Evolutionary conservation across 495 filamentous ascomycete genomes (phyloP), one percentile per base, ranked within the genome.

Genomic region (Sordaria brevicollis): DNA sequence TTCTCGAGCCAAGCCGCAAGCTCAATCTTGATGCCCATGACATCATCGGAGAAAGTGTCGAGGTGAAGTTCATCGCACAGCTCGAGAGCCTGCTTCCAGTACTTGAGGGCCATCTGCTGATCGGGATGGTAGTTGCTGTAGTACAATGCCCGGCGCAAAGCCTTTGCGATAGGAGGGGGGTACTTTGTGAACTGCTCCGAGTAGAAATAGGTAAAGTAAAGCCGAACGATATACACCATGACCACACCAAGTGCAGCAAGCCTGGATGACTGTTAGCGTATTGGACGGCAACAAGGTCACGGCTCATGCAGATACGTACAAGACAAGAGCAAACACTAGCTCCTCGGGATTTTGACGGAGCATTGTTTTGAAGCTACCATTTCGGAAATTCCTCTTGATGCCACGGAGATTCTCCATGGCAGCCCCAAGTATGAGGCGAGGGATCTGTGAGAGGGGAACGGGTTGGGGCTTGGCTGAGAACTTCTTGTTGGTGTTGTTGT

Each of bases 11-110:
- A 87, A 15, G 82, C 84, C 4, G 92, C 89, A 5, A 97, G 78
- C 79, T 92, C 89, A 35, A 97, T 87, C 81, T 92, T 95, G 21
- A 99, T 86, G 1, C 95, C 95, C 65, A 97, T 82, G 15, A 97
- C 87, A 74, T 97, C 95, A 70, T 97, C 91, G 3, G 90, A 92
- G 74, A 92, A 95, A 3, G 91, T 91, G 77, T 97, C 92, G 81
- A 99, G 88, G 0, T 87, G 86, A 49, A 90, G 72, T 75, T 94
- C 88, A 21, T 86, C 78, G 38, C 91, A 92, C 17, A 88, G 83
- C 70, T 85, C 81, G 49, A 98, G 78, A 3, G 94, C 95, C 65
- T 89, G 83, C 70, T 87, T 87, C 78, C 96, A 98, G 79, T 93
- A 90, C 68, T 91, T 89, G 41, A 96, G 79, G 2, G 95, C 93